These are phyloP conservation scores for Rhododendron kiyosumense DNA, from an alignment of 148 eudicot genomes.

Conservation along the genomic window DNA sequence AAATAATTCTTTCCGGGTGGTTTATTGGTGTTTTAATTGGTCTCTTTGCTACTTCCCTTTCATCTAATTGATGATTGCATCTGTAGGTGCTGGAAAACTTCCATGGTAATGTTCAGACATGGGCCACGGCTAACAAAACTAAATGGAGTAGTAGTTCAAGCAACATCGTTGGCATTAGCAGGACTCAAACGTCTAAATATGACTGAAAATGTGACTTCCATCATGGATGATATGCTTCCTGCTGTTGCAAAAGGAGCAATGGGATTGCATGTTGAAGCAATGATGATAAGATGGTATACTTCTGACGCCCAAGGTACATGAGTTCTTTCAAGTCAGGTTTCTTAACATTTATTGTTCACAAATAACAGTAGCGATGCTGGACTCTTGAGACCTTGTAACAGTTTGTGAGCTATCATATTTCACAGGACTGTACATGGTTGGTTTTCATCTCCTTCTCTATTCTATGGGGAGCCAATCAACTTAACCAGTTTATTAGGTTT, in stretches of 20 bases:
- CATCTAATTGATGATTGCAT: constrained; percentile 9
- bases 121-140: constrained; percentile 75
- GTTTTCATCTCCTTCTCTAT: neutral
- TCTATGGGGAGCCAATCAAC: neutral
- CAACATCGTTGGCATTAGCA: constrained; percentile 86
- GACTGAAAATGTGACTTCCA: constrained; percentile 76
- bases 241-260: constrained; percentile 97
- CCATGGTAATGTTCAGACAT: constrained; percentile 93
- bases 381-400: neutral
- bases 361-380: neutral
- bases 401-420: neutral
- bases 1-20: neutral
- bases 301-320: neutral
- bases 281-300: constrained; percentile 79
- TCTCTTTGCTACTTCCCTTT: constrained; percentile 6
- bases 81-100: constrained; percentile 84
- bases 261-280: constrained; percentile 85
- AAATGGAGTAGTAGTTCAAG: constrained; percentile 75
- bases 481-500: neutral
- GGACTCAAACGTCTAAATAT: constrained; percentile 80
- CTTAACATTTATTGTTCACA: neutral
- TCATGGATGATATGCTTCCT: constrained; percentile 95
- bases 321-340: neutral
- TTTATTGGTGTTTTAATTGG: constrained; percentile 1
- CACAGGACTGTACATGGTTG: neutral